Percentiles rank a stretch among this genome's conserved stretches.
These are phyloP conservation scores for Cladorrhinum samala DNA, from an alignment of 495 filamentous ascomycete species.

Conservation along the genomic window DNA sequence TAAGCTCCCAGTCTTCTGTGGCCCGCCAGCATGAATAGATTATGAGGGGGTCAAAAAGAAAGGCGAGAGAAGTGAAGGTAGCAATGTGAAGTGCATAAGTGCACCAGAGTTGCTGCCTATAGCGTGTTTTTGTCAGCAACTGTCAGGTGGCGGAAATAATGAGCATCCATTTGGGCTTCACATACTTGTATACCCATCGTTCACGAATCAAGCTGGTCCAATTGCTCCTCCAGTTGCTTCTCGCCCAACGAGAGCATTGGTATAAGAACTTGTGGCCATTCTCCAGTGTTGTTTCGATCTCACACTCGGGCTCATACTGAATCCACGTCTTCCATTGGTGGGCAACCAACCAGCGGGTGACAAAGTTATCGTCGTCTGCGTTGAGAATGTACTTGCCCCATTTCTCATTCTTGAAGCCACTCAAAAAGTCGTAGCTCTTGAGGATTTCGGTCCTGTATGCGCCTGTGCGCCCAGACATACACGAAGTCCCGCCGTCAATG, in stretches of 20 bases:
- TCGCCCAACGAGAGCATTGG: constrained; percentile 75
- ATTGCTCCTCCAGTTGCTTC: constrained; percentile 79
- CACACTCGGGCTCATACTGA: constrained; percentile 66
- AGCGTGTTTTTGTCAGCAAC: background rate
- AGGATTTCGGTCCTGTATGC: constrained; percentile 77
- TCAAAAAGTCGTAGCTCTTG: constrained; percentile 66
- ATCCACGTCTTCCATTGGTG: constrained; percentile 72
- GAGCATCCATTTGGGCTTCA: constrained; percentile 17
- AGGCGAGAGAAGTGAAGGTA: constrained; percentile 64
- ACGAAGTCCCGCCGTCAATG: constrained; percentile 79
- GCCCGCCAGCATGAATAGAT: constrained; percentile 50
- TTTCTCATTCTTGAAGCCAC: constrained; percentile 64
- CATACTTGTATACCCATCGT: constrained; percentile 62
- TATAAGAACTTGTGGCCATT: constrained; percentile 66
- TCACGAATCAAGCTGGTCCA: constrained; percentile 68
- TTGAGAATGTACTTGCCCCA: constrained; percentile 71
- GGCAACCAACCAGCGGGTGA: constrained; percentile 72
- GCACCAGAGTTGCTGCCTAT: constrained; percentile 66
- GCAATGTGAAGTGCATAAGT: constrained; percentile 70
- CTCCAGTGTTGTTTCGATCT: constrained; percentile 71
- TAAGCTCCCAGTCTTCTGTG: constrained; percentile 37
- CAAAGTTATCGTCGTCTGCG: constrained; percentile 80
- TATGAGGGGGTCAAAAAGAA: constrained; percentile 58
- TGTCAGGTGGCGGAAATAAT: background rate
- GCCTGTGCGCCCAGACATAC: constrained; percentile 80